Base-by-base conservation (phyloP, 768 basidiomycete genomes). In the Mycena alexandri region DNA sequence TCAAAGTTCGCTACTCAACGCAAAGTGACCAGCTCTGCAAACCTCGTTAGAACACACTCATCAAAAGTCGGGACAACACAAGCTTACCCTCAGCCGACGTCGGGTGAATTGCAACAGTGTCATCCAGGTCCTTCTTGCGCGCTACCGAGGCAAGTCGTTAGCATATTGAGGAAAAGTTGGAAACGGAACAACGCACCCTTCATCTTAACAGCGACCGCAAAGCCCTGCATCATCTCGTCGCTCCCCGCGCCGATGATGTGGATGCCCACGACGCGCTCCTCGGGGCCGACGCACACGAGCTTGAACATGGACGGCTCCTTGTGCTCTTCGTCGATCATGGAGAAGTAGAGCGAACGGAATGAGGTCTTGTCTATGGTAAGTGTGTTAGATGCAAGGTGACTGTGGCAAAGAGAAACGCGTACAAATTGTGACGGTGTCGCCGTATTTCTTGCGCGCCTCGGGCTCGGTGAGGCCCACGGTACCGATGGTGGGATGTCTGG, bases 121-220 rank as follows among this genome's bases (percentile, higher is more conserved):
- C 88, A 73, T 96, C 95, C 55, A 97, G 78, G 73, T 97, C 92
- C 73, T 85, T 78, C 81, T 96, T 95, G 24, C 85, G 87, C 6
- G 94, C 94, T 86, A 53, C 9, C 56, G 42, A 61, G 41, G 22
- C 44, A 17, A 38, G 14, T 19, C 21, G 17, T 55, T 19, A 66
- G 66, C 65, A 51, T 38, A 62, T 62, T 8, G n/a, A 44, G 33
- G 6, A 47, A 47, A 21, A 10, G 41, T 22, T 2, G 0, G 19
- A 56, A 47, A 43, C 48, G 22, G 48, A 16, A 38, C 38, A 38
- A 75, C 83, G 25, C 46, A 84, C 84, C 85, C 69, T 93, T 93
- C 97, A 99, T 97, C 84, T 98, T 99, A 73, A 99, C 84, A 14
- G 98, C 98, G n/a, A 99, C 95, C 2, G 83, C 94, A 79, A 98